Conservation (phyloP, 1,139 yeast species). For the Pichia sp. region DNA sequence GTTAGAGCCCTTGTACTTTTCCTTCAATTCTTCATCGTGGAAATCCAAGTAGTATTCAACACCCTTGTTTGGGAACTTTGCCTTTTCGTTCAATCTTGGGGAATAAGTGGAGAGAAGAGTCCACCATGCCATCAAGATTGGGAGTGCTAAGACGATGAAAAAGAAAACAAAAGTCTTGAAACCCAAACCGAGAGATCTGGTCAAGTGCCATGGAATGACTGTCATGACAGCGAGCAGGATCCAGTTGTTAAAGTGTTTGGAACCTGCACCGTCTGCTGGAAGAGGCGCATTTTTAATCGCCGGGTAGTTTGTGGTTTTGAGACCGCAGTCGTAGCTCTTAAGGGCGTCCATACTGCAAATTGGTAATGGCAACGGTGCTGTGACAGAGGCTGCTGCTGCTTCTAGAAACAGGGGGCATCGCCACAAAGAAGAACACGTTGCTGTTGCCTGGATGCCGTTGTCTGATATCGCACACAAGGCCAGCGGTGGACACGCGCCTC, state of each 20-base stretch:
- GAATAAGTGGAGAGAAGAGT: conserved; percentile 66
- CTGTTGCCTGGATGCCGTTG: too few relatives aligned
- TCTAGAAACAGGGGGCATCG: too few relatives aligned
- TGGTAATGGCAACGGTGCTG: too few relatives aligned
- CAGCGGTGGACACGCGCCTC: too few relatives aligned
- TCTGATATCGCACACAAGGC: too few relatives aligned
- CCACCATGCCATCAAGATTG: conserved; percentile 80
- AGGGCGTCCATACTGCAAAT: conserved; percentile 11
- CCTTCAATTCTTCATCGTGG: conserved; percentile 67
- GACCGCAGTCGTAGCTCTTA: conserved; percentile 13
- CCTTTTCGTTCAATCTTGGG: conserved; percentile 79
- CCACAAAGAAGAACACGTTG: too few relatives aligned
- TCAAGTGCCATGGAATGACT: conserved; percentile 59
- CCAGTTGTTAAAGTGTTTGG: conserved; percentile 64
- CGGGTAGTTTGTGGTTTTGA: conserved; percentile 32
- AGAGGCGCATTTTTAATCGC: conserved; percentile 80
- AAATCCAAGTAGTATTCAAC: conserved; percentile 75
- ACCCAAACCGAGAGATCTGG: conserved; percentile 70
- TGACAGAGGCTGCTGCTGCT: too few relatives aligned
- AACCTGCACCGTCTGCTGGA: conserved; percentile 90
- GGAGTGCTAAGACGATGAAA: conserved; percentile 50
- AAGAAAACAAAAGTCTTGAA: conserved; percentile 55
- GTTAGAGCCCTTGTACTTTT: conserved; percentile 61
- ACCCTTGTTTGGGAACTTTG: conserved; percentile 67
- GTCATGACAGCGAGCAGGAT: conserved; percentile 45